These are phyloP conservation scores for Cordyceps tenuipes DNA, from an alignment of 2,329 filamentous ascomycete genomes.

Conservation along the genomic window DNA sequence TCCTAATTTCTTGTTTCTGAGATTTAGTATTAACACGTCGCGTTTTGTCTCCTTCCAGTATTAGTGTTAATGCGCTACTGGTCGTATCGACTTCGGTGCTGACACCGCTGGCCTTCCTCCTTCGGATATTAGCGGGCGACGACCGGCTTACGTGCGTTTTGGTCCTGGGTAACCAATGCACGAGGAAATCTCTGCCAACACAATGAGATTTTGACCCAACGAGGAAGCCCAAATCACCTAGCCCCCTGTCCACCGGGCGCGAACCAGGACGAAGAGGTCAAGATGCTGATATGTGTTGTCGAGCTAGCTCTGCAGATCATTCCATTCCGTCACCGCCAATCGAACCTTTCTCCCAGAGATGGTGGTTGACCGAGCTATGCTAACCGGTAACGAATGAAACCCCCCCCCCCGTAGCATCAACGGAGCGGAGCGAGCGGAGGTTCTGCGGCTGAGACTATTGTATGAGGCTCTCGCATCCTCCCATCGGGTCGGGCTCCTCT, in stretches of 20 bases:
- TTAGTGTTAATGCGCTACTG: slow-evolving; percentile 7
- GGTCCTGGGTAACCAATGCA: neutral
- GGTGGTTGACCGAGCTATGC: neutral
- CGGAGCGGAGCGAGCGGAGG: neutral
- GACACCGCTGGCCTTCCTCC: neutral
- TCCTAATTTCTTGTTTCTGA: neutral
- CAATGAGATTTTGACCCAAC: neutral
- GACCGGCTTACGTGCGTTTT: slow-evolving; percentile 9
- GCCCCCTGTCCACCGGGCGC: neutral
- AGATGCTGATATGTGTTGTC: neutral
- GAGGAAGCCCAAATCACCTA: neutral
- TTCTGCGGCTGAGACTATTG: neutral
- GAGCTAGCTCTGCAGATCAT: slow-evolving; percentile 5
- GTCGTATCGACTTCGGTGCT: slow-evolving; percentile 7
- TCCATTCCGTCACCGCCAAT: neutral
- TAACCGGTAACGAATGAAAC: neutral
- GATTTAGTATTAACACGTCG: neutral
- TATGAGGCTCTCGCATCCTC: neutral
- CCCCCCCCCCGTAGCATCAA: neutral
- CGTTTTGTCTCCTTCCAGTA: slow-evolving; percentile 7
- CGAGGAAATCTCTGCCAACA: neutral
- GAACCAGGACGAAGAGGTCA: neutral
- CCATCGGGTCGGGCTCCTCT: slow-evolving; percentile 2
- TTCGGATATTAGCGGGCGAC: slow-evolving; percentile 10
- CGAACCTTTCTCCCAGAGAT: neutral